Evolutionary conservation across 441 rosid species (phyloP), one percentile per base, ranked within the genome.

Genomic region (Aleurites moluccanus): DNA sequence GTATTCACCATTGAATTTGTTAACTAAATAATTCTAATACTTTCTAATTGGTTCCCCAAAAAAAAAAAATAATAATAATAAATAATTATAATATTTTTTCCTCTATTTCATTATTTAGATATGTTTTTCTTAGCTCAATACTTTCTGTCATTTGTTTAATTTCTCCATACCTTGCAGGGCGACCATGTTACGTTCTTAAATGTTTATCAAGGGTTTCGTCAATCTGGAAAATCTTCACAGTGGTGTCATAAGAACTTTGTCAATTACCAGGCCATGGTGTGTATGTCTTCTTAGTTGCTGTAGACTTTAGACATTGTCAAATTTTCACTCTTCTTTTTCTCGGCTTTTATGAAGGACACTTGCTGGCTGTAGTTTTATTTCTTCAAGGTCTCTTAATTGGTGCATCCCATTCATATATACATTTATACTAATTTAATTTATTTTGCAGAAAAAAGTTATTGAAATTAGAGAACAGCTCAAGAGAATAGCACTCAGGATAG

Each of bases 181-280:
- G 99, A 95, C 81, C 94, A 91, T 82, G 88, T 95, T 66, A 88
- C 98, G 13, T 95, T 91, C 84, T 82, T 95, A 50, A 95, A 95
- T 80, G 85, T 95, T 70, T 93, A 90, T 89, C 88, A 89, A 84
- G 99, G 95, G 79, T 95, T 89, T 83, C 88, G 90, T 21, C 89
- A 88, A 75, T 93, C 97, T 55, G 86, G 93, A 67, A 89, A 87
- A 83, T 89, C 98, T 68, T 83, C 92, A 4, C 86, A 88, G 64
- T 95, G 99, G 99, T 93, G 98, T 74, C 83, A 88, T 73, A 90
- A 80, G 83, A 93, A 95, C 83, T 91, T 84, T 40, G 75, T 95
- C 67, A 93, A 93, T 86, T 88, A 87, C 78, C 97, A 93, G 13
- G 90, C 98, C 74, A 91, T 95, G 98, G 98, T 95, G 42, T 23